Percentiles rank a stretch among this genome's conserved stretches.
Conservation (phyloP, 129 eudicot species). For the Deinandra increscens region DNA sequence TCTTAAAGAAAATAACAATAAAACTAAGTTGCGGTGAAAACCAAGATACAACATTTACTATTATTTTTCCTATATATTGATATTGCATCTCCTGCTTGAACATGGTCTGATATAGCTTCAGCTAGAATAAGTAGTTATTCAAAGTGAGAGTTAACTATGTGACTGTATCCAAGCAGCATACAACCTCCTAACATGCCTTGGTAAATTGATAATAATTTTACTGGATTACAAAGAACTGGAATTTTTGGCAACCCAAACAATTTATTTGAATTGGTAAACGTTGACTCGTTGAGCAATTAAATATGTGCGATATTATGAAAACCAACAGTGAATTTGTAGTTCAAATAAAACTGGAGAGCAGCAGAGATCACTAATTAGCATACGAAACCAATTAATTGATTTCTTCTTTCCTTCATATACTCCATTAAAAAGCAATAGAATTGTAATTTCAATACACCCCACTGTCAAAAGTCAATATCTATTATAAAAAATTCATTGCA, state of each 20-base stretch:
- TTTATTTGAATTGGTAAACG: background rate
- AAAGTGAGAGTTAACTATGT: background rate
- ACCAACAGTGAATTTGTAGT: background rate
- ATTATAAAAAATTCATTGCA: background rate
- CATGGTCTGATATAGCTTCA: background rate
- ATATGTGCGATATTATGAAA: background rate
- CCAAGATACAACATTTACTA: background rate
- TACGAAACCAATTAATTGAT: slow-evolving; percentile 1
- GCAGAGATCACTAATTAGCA: slow-evolving; percentile 1
- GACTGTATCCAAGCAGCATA: background rate
- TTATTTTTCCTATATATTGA: slow-evolving; percentile 3
- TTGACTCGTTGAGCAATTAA: background rate
- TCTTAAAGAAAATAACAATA: background rate
- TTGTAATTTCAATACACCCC: background rate
- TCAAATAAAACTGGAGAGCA: slow-evolving; percentile 9
- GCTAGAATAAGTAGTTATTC: background rate
- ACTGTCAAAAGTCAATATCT: background rate
- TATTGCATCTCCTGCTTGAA: slow-evolving; percentile 1
- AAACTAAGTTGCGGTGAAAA: background rate
- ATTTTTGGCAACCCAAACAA: background rate
- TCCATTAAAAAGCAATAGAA: background rate
- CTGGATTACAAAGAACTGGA: background rate
- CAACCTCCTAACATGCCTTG: background rate
- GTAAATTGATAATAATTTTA: background rate
- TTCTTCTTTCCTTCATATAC: background rate